Conservation (phyloP, 345 rosid species). For the Cardamine occulta region DNA sequence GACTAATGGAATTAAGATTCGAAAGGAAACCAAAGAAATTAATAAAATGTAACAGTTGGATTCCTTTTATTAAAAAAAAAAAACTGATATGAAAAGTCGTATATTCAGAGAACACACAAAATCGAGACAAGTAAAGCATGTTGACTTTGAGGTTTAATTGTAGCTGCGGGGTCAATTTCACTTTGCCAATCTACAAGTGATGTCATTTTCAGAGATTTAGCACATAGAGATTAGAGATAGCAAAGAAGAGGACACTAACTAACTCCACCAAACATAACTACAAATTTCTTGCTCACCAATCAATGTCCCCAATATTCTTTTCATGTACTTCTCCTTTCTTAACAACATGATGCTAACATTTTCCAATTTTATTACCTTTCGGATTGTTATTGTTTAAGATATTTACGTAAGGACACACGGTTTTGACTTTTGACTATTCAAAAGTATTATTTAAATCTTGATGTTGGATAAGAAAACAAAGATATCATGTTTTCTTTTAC, state of each 20-base stretch:
- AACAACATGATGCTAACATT: conserved; percentile 36
- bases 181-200: conserved; percentile 9
- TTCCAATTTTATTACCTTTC: conserved; percentile 20
- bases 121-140: conserved; percentile 21
- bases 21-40: not conserved
- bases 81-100: not conserved
- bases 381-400: conserved; percentile 3
- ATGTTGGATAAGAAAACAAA: not conserved
- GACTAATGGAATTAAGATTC: conserved; percentile 8
- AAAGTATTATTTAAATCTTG: not conserved
- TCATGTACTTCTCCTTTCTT: conserved; percentile 35
- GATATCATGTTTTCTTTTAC: not conserved
- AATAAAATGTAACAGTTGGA: not conserved
- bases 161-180: conserved; percentile 12
- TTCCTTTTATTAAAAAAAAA: no score
- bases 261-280: conserved; percentile 44
- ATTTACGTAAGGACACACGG: conserved; percentile 10
- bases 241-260: conserved; percentile 35
- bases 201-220: conserved; percentile 38
- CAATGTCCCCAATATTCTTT: conserved; percentile 31
- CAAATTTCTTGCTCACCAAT: conserved; percentile 40
- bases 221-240: conserved; percentile 24
- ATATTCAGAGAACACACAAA: conserved; percentile 12
- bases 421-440: not conserved
- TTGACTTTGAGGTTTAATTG: conserved; percentile 23